phyloP scores from a whole-genome alignment of 2,329 filamentous ascomycete genomes.

The Calonectria hongkongensis region DNA sequence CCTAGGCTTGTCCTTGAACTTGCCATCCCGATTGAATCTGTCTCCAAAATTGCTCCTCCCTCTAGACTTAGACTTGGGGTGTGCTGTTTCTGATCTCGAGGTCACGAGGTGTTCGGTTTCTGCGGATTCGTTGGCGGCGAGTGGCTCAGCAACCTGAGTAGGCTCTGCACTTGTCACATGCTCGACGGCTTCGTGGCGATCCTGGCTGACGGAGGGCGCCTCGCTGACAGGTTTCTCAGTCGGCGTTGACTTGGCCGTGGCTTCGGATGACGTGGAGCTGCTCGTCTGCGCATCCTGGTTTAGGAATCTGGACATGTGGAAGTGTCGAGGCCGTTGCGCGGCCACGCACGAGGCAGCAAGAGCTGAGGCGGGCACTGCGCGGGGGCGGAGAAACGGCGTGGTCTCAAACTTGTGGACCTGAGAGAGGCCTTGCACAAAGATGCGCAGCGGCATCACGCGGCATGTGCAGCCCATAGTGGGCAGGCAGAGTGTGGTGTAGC shows the following conservation, averaged over 20 bases:
- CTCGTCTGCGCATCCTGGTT: constrained; percentile 44
- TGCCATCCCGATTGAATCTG: constrained; percentile 16
- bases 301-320: constrained; percentile 48
- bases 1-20: constrained; percentile 20
- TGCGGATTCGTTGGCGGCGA: not conserved
- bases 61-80: not conserved
- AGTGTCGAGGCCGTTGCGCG: constrained; percentile 49
- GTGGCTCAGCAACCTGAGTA: constrained; percentile 1
- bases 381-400: constrained; percentile 44
- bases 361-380: constrained; percentile 33
- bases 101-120: not conserved
- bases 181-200: not conserved
- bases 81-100: not conserved
- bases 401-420: constrained; percentile 61
- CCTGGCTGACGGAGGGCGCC: not conserved
- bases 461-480: constrained; percentile 69
- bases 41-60: constrained; percentile 11
- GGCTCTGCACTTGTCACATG: not conserved
- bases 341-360: constrained; percentile 40
- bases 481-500: constrained; percentile 32
- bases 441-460: constrained; percentile 65
- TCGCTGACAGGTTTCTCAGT: constrained; percentile 25
- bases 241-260: not conserved
- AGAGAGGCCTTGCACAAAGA: constrained; percentile 69
- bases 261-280: constrained; percentile 1